Evolutionary conservation across 805 yeast genomes (phyloP).

Genomic region (Metschnikowia matae): DNA sequence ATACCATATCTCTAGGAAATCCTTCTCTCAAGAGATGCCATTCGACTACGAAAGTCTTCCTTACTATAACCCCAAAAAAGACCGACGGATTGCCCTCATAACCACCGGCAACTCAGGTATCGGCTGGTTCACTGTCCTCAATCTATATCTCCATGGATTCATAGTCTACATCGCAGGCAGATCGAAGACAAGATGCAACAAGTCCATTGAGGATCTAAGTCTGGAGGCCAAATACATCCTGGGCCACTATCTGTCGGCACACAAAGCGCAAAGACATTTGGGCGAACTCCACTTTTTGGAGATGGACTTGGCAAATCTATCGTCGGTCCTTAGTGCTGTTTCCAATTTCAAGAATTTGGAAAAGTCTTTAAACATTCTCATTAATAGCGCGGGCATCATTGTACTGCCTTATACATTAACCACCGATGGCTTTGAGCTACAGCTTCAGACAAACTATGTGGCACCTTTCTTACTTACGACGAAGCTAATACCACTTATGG

Average conservation of each 20-base stretch:
- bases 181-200: conserved; percentile 49
- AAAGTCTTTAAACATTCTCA: conserved; percentile 51
- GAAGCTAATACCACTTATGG: conserved; percentile 50
- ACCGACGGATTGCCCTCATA: conserved; percentile 62
- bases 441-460: conserved; percentile 72
- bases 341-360: conserved; percentile 45
- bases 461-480: conserved; percentile 72
- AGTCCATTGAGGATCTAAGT: conserved; percentile 53
- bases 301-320: conserved; percentile 46
- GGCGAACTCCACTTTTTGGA: conserved; percentile 54
- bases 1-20: neutral
- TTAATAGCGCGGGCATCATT: conserved; percentile 80
- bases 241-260: conserved; percentile 21
- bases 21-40: conserved; percentile 4
- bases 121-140: conserved; percentile 73
- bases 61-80: conserved; percentile 51
- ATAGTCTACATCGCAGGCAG: conserved; percentile 73
- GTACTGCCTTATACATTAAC: conserved; percentile 67
- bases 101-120: conserved; percentile 83
- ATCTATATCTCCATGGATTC: conserved; percentile 75
- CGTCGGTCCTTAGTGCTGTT: conserved; percentile 42
- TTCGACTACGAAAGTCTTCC: conserved; percentile 40
- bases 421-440: conserved; percentile 70
- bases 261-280: conserved; percentile 23
- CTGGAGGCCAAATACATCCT: conserved; percentile 44